phyloP scores from a whole-genome alignment of 2,329 filamentous ascomycete species.

The Pyrenochaeta sp. region DNA sequence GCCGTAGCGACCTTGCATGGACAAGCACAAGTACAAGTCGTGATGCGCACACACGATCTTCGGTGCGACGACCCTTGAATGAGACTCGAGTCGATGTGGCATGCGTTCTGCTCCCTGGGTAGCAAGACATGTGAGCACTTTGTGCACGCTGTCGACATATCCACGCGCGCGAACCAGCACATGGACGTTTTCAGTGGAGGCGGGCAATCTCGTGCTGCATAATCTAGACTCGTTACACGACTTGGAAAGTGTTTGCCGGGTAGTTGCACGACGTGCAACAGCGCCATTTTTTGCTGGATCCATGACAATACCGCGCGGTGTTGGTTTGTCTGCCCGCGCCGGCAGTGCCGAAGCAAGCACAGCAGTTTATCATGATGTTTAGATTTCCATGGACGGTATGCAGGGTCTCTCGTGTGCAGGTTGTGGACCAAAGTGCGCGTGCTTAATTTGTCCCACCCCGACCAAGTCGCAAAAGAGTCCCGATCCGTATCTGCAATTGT shows the following conservation, averaged over 20 bases:
- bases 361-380: conserved; percentile 3
- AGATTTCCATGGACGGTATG: conserved; percentile 4
- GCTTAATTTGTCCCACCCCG: neutral
- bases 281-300: no score
- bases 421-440: neutral
- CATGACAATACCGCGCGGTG: no score
- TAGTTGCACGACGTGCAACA: conserved; percentile 22
- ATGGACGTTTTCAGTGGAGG: conserved; percentile 34
- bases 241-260: no score
- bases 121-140: conserved; percentile 32
- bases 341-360: conserved; percentile 4
- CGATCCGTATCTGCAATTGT: no score
- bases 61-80: conserved; percentile 16
- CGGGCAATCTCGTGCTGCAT: conserved; percentile 45
- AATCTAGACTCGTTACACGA: conserved; percentile 41
- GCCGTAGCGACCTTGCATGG: conserved; percentile 27
- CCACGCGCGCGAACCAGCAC: conserved; percentile 24
- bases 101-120: no score
- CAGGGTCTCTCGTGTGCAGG: conserved; percentile 10
- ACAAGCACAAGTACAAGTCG: conserved; percentile 5
- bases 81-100: conserved; percentile 4
- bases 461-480: no score
- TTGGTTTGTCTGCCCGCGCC: conserved; percentile 11
- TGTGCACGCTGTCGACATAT: conserved; percentile 20
- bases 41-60: conserved; percentile 32